Conservation (phyloP, 75 land plant species). For the Larix kaempferi region DNA sequence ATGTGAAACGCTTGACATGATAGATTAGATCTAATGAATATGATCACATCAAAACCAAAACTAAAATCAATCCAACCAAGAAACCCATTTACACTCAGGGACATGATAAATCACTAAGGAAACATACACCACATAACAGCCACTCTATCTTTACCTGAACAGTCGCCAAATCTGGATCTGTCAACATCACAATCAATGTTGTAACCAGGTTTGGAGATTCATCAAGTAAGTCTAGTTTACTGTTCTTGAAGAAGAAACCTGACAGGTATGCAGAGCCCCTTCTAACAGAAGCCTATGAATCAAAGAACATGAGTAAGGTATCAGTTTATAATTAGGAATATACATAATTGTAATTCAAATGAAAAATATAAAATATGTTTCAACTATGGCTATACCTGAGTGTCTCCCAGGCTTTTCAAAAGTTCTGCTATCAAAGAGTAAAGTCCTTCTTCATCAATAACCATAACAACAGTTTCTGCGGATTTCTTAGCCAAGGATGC, state of each 20-base stretch:
- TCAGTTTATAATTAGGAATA: background rate
- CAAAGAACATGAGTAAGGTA: background rate
- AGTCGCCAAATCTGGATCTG: slow-evolving; percentile 75
- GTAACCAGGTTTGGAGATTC: slow-evolving; percentile 88
- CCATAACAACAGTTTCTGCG: slow-evolving; percentile 93
- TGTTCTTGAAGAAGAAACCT: slow-evolving; percentile 92
- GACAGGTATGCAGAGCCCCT: slow-evolving; percentile 79
- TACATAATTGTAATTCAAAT: background rate
- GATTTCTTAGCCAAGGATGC: slow-evolving; percentile 78
- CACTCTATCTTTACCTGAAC: slow-evolving; percentile 51
- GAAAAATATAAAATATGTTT: background rate
- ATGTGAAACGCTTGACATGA: background rate
- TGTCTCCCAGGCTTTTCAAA: slow-evolving; percentile 72
- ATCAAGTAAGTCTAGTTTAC: slow-evolving; percentile 81
- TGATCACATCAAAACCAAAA: background rate
- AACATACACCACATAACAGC: too few species aligned
- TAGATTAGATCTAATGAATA: background rate
- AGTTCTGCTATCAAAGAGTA: slow-evolving; percentile 86
- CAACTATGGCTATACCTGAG: slow-evolving; percentile 40
- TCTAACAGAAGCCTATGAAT: slow-evolving; percentile 69
- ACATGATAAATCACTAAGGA: too few species aligned
- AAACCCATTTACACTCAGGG: too few species aligned
- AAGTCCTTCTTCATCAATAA: slow-evolving; percentile 91
- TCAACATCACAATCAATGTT: slow-evolving; percentile 77
- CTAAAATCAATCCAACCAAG: background rate